Base-by-base conservation (phyloP, 225 moss, liverwort and hornwort species). In the Asterella californica region DNA sequence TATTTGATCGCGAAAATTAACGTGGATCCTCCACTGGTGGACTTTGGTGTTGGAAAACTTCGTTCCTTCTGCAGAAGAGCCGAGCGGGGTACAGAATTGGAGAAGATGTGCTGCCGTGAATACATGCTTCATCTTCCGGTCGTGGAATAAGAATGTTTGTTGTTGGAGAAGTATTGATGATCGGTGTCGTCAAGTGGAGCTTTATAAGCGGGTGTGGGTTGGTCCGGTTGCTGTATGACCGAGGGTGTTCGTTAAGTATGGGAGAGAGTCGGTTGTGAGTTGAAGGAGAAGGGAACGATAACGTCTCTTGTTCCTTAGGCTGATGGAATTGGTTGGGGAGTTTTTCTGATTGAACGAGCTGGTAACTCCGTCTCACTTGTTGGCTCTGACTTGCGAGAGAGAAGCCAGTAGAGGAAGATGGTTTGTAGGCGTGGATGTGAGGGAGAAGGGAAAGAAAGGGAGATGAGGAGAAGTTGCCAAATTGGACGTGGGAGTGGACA, bases 121-220 rank as follows among this genome's bases (percentile, higher is more conserved):
- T 49, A 17, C 7, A 49, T 69, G 55, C 53, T 24, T 24, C 33
- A 37, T 0, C 42, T 6, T 71, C 24, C 5, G 34, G 42, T 50
- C 34, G 27, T 24, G 0, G 38, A 25, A 29, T 54, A 55, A 70
- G 34, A 72, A 17, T 57, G 79, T 7, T 53, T 53, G 29, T 50
- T 15, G n/a, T 74, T 19, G 77, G 63, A 64, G 62, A 46, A 47
- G 27, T 77, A 71, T 77, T 71, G 80, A 84, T 80, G 84, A 84
- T 80, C 33, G 84, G 77, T n/a, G 46, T 55, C 45, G 6, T 24
- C 62, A 9, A 76, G 50, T 63, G 61, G 54, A 46, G 21, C 25
- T 67, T 67, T 74, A 27, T 42, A 61, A 36, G 67, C 2, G 38
- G 54, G 17, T 42, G 71, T 27, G 21, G 47, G 63, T 38, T 47